Base-by-base conservation (phyloP, 2,329 filamentous ascomycete genomes). In the Beauveria caledonica region DNA sequence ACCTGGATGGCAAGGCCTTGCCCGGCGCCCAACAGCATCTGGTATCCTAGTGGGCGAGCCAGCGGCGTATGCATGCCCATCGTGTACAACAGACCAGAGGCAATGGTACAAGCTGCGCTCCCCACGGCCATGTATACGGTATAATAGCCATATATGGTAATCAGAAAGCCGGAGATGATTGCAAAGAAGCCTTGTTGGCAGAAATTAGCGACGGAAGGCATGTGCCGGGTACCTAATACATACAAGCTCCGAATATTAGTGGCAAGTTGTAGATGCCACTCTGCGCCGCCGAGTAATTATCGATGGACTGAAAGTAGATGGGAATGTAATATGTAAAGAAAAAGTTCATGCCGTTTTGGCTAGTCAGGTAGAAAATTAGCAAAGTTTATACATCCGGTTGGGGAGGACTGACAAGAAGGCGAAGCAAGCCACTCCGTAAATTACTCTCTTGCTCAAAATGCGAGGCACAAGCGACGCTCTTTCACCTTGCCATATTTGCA, bases 191-290 rank as follows among this genome's bases (percentile, higher is more conserved):
- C 52, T 54, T n/a, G 42, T 36, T 19, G 13, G 5, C 10, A 1
- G 13, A 1, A 1, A 7, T 45, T 17, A 36, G 53, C 21, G 5
- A 36, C 13, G 3, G 25, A 5, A 2, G 7, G n/a, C 0, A 55
- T 21, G 5, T 21, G 6, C 10, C n/a, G 17, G 39, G 2, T 3
- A 2, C 13, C 11, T 21, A 13, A 17, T 13, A 25, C 44, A 48
- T 56, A 56, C 53, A 56, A 19, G 40, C 44, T 45, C 40, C 40
- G 9, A 56, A 46, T 13, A 75, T 71, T 10, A 72, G 65, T 5
- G 76, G 72, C 8, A 78, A 63, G 60, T 72, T 74, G n/a, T 69
- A 67, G 19, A 76, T 70, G 7, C 73, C 73, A 13, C 66, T 68
- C 3, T 67, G 64, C 11, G 70, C 70, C 6, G 73, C 70, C 1